phyloP scores from a whole-genome alignment of 73 alveolate species.

The Stentor roeselii region DNA sequence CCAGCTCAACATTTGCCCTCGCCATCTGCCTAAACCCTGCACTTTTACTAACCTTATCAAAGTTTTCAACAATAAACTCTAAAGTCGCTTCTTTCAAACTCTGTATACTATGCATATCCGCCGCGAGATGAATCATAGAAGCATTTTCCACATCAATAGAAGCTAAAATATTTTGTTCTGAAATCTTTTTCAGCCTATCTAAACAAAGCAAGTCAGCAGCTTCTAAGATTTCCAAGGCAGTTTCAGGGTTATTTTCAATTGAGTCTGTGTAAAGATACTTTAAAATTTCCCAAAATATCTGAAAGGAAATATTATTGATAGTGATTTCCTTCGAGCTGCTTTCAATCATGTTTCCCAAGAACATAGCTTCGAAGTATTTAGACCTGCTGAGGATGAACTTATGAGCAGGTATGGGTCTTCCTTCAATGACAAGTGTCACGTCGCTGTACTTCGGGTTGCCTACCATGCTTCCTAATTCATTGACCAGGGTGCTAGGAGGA shows the following conservation, averaged over 20 bases:
- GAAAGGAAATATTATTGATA: slow-evolving; percentile 44
- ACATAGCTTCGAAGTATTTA: slow-evolving; percentile 56
- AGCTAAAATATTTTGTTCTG: slow-evolving; percentile 31
- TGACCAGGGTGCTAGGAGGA: slow-evolving; percentile 56
- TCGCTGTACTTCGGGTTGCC: slow-evolving; percentile 48
- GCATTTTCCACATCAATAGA: slow-evolving; percentile 54
- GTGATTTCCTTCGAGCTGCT: slow-evolving; percentile 37
- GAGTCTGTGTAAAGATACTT: slow-evolving; percentile 59
- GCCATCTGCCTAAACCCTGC: slow-evolving; percentile 64
- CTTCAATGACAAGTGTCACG: slow-evolving; percentile 67
- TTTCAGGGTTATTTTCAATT: slow-evolving; percentile 50
- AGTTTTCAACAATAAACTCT: slow-evolving; percentile 39
- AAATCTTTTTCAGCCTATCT: slow-evolving; percentile 30
- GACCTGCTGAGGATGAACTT: slow-evolving; percentile 52
- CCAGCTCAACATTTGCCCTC: slow-evolving; percentile 75
- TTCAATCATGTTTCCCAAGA: slow-evolving; percentile 42
- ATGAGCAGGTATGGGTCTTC: slow-evolving; percentile 52
- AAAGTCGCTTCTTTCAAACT: slow-evolving; percentile 57
- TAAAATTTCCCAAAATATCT: slow-evolving; percentile 36
- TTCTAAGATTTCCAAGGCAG: slow-evolving; percentile 35
- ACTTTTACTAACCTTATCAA: slow-evolving; percentile 54
- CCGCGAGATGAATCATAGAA: slow-evolving; percentile 55
- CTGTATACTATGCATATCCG: slow-evolving; percentile 53
- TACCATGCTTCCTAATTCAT: slow-evolving; percentile 24
- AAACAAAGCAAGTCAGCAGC: slow-evolving; percentile 35